Evolutionary conservation across 306 rosid genomes (phyloP).

Genomic region (Prunus padus): DNA sequence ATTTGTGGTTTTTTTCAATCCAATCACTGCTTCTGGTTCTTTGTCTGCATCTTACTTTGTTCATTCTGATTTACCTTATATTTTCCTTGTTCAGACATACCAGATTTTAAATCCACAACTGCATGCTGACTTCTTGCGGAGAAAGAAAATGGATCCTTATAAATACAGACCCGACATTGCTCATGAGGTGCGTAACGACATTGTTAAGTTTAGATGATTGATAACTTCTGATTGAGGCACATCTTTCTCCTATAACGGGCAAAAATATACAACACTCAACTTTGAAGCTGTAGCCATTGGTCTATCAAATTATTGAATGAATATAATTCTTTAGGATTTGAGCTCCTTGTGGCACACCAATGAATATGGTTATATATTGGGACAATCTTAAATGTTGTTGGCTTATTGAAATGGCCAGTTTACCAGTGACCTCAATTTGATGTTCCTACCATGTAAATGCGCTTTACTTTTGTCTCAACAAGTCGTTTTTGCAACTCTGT

Average conservation of each 20-base stretch:
- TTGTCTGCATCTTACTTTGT: not conserved
- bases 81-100: not conserved
- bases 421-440: too few species aligned
- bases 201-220: not conserved
- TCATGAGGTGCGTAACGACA: slow-evolving; percentile 6
- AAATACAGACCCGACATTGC: slow-evolving; percentile 25
- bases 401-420: too few species aligned
- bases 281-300: too few species aligned
- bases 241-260: not conserved
- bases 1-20: too few species aligned
- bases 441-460: not conserved
- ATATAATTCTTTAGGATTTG: too few species aligned
- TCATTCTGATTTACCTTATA: not conserved
- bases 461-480: not conserved
- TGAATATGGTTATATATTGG: too few species aligned
- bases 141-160: slow-evolving; percentile 18
- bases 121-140: slow-evolving; percentile 14
- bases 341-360: too few species aligned
- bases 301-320: too few species aligned
- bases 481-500: not conserved
- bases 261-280: not conserved
- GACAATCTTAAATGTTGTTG: too few species aligned
- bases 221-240: not conserved
- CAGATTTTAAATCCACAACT: slow-evolving; percentile 17
- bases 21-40: not conserved